Evolutionary conservation across 2,329 filamentous ascomycete species (phyloP).

Genomic region (Ilyonectria destructans): DNA sequence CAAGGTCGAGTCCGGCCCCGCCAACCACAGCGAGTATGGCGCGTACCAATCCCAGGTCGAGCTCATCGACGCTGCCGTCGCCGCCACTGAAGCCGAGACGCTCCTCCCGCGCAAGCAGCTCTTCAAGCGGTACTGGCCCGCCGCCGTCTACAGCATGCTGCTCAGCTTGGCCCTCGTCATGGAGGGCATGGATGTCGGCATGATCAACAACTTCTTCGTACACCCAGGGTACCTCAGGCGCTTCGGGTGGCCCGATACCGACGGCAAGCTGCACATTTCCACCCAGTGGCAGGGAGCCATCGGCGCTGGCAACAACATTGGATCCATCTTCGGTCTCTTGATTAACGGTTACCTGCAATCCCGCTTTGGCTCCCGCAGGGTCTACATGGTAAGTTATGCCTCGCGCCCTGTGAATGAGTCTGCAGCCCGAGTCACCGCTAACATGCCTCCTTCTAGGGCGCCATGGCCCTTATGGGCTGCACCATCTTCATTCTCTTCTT

Average conservation of each 20-base stretch:
- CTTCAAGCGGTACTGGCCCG: slow-evolving; percentile 51
- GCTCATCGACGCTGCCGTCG: slow-evolving; percentile 55
- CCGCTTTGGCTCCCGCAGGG: slow-evolving; percentile 62
- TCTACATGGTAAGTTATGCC: slow-evolving; percentile 60
- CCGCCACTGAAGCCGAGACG: slow-evolving; percentile 49
- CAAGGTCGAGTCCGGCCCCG: slow-evolving; percentile 34
- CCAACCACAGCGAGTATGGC: slow-evolving; percentile 47
- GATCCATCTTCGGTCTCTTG: slow-evolving; percentile 67
- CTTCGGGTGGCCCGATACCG: slow-evolving; percentile 54
- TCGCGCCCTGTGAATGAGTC: slow-evolving; percentile 28
- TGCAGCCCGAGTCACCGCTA: not conserved
- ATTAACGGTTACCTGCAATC: slow-evolving; percentile 66
- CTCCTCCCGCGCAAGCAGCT: slow-evolving; percentile 52
- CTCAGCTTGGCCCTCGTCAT: slow-evolving; percentile 56
- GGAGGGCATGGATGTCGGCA: slow-evolving; percentile 59
- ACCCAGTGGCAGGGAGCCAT: slow-evolving; percentile 66
- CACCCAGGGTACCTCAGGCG: slow-evolving; percentile 62
- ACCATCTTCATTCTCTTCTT: slow-evolving; percentile 68
- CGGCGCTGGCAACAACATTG: slow-evolving; percentile 63
- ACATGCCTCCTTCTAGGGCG: slow-evolving; percentile 37
- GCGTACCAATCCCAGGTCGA: slow-evolving; percentile 46
- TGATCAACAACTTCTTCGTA: slow-evolving; percentile 61
- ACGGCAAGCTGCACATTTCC: slow-evolving; percentile 60
- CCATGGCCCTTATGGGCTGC: slow-evolving; percentile 56
- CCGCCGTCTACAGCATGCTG: slow-evolving; percentile 48